Evolutionary conservation across 495 filamentous ascomycete genomes (phyloP), one percentile per base, ranked within the genome.

Genomic region (Tuber borchii): DNA sequence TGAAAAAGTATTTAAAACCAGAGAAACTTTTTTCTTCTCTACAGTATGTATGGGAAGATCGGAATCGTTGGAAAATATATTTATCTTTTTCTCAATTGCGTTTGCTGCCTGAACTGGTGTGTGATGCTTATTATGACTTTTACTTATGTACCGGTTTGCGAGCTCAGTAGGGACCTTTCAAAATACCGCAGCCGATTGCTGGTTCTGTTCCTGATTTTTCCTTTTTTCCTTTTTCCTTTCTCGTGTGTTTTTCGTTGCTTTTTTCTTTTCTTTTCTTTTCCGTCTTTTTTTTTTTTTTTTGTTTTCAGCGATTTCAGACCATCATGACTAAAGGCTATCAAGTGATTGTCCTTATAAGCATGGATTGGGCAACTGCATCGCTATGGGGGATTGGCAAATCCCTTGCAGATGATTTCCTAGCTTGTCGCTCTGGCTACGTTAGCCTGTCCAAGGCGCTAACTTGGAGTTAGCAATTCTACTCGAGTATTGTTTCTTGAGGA

Each of bases 101-200:
- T 61, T 26, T 26, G 10, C 19, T 34, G 56, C 56, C 26, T 65
- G 26, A 34, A 10, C 26, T 34, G 26, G 5, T 65, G 56, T 34
- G 56, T n/a, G 12, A 26, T 34, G 26, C 56, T 65, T 31, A 65
- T 65, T 17, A 26, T 34, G 26, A 65, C 14, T 34, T 65, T 65
- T 17, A 26, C 10, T 17, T 65, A 65, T 4, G 1, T 39, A 39
- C 37, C 1, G 37, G 3, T 5, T 40, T 65, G 17, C 56, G 56
- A 19, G 26, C 34, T 65, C 56, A 26, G 56, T 10, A 65, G 12
- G 56, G 26, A 10, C 16, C 26, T 26, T 31, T 34, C 56, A 65
- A 65, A 65, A 65, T 65, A 65, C 56, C 56, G 56, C 56, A 65
- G 56, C 56, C 26, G 56, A 65, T 65, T 34, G 56, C 26, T 65